Percentiles rank a stretch among this genome's conserved stretches.
These are phyloP conservation scores for Fusarium penzigii DNA, from an alignment of 2,329 filamentous ascomycete genomes.

Conservation along the genomic window DNA sequence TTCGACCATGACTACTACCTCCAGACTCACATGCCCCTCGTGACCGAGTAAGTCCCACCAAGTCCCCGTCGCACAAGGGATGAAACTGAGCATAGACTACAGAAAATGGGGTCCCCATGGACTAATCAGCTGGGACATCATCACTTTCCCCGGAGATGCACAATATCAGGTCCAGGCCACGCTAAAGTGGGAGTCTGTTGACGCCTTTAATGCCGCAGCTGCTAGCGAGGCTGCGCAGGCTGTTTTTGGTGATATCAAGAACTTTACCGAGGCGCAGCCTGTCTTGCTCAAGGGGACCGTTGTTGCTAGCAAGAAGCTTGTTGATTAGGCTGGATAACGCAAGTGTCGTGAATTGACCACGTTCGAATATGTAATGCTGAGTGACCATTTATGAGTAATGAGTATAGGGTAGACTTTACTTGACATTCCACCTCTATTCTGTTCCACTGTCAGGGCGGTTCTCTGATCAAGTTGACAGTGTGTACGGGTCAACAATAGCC, in stretches of 20 bases:
- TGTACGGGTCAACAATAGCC: too few species aligned
- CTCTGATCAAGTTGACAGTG: too few species aligned
- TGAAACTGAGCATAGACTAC: not conserved
- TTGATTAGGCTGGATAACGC: not conserved
- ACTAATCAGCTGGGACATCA: conserved; percentile 23
- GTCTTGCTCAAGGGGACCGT: conserved; percentile 24
- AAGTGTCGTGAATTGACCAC: too few species aligned
- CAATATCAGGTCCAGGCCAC: conserved; percentile 27
- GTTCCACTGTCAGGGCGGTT: too few species aligned
- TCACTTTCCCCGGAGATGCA: conserved; percentile 16
- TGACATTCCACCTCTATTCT: too few species aligned
- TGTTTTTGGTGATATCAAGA: conserved; percentile 28
- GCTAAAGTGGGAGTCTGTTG: conserved; percentile 23
- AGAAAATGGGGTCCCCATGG: conserved; percentile 23
- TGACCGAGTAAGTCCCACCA: conserved; percentile 17
- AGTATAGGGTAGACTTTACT: too few species aligned
- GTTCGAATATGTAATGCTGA: too few species aligned
- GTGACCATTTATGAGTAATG: too few species aligned
- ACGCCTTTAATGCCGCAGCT: conserved; percentile 17
- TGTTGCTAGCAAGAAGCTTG: conserved; percentile 8
- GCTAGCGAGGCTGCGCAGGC: conserved; percentile 1
- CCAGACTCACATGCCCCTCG: conserved; percentile 29
- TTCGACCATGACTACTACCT: conserved; percentile 31
- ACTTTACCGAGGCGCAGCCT: conserved; percentile 21
- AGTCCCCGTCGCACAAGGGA: not conserved